These are phyloP conservation scores for Bonia amplexicaulis DNA, from an alignment of 176 grass and related monocot genomes.

Conservation along the genomic window DNA sequence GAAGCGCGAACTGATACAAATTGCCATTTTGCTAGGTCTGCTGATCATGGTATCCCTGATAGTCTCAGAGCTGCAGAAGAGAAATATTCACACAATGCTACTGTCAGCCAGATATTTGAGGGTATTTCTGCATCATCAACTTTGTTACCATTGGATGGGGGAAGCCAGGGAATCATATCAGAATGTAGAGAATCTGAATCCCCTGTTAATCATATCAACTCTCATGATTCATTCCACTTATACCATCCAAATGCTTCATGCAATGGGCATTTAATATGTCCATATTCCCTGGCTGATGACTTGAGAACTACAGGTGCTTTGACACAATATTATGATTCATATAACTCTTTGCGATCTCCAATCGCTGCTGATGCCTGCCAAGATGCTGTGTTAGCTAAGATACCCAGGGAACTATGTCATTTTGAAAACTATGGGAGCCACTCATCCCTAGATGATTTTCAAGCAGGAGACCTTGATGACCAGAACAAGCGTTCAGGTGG, in stretches of 20 bases:
- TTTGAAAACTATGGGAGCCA: background rate
- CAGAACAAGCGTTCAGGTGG: constrained; percentile 39
- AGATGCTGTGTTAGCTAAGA: constrained; percentile 14
- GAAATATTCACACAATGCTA: constrained; percentile 15
- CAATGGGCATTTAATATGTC: constrained; percentile 11
- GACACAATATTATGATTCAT: background rate
- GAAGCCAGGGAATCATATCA: background rate
- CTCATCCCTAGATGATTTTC: constrained; percentile 23
- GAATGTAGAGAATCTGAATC: constrained; percentile 23
- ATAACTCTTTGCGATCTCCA: background rate
- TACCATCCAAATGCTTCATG: constrained; percentile 17
- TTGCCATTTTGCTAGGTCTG: constrained; percentile 9
- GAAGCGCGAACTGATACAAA: constrained; percentile 13
- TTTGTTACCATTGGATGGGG: constrained; percentile 24
- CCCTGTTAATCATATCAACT: constrained; percentile 11
- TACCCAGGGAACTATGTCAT: background rate
- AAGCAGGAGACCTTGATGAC: constrained; percentile 26
- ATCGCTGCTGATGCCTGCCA: background rate
- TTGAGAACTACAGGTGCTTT: background rate
- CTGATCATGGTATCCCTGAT: constrained; percentile 14
- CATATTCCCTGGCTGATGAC: background rate
- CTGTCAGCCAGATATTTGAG: constrained; percentile 26
- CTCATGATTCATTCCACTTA: background rate
- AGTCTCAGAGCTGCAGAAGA: constrained; percentile 6
- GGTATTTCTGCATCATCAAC: constrained; percentile 20